Evolutionary conservation across 1,139 yeast species (phyloP), one percentile per base, ranked within the genome.

Genomic region (Casaregolazyma lundiana): DNA sequence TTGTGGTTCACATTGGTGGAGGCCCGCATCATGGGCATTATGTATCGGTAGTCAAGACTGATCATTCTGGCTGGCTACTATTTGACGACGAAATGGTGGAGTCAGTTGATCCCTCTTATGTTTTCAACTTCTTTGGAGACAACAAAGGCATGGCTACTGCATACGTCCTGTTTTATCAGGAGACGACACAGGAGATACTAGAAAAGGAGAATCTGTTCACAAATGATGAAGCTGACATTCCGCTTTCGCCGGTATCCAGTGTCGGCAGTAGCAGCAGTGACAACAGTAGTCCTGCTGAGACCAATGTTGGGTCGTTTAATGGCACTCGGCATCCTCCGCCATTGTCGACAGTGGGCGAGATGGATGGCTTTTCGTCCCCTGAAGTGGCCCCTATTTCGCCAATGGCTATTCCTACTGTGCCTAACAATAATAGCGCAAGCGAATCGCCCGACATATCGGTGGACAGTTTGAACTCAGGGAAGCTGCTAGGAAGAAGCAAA

Each of bases 1-100:
- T 90, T 38, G 94, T 92, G 18, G 89, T 92, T 17, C 98, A 92
- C 61, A 83, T 92, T 58, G 98, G 98, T 3, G 95, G 97, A 2
- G 97, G 97, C 0, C 97, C 97, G 1, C 89, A 89, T 72, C 97
- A 90, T 66, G 98, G 98, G 0, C 98, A 92, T 64, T 92, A 92
- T 61, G 90, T 92, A 11, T 78, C 96, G 0, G 70, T 92, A 7
- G 84, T 95, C 53, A 89, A 89, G 62, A 83, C 90, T 11, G 81
- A 78, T 48, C 75, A 78, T 17, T 80, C 81, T 36, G 87, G 96
- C 1, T 92, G 98, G 98, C 69, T 92, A 26, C 67, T 92, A 50
- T 92, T 87, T 66, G 98, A 92, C 63, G 98, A 92, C 64, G 98
- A 92, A 65, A 82, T 94, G 16, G 96, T 90, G 4, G 97, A 90